A percentile compares a stretch with the other conserved stretches of the same genome.
These are phyloP conservation scores for Amoebophrya sp. DNA, from an alignment of 169 alveolate genomes.

Conservation along the genomic window DNA sequence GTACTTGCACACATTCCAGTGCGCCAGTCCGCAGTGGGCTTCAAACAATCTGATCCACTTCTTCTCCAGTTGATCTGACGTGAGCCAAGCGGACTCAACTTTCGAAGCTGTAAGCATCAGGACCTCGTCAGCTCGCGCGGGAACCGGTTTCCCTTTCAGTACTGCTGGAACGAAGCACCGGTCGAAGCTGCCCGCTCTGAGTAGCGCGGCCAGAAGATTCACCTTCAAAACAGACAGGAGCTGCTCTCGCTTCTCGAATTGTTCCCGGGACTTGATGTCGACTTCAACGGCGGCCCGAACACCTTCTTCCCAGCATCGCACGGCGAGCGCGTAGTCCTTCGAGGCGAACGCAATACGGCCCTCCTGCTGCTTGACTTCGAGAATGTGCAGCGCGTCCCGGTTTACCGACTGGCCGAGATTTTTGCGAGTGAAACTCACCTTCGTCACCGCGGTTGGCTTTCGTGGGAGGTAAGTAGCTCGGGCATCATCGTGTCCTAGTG, in stretches of 20 bases:
- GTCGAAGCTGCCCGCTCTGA: no score
- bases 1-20: no score
- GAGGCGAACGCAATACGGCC: background rate
- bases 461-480: no score
- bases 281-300: background rate
- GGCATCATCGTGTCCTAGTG: no score
- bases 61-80: no score
- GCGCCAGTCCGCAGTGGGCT: no score
- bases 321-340: background rate
- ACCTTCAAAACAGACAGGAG: background rate
- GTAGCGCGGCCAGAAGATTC: background rate
- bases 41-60: no score
- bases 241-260: background rate
- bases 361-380: background rate
- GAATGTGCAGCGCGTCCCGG: background rate
- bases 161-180: no score
- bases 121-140: no score
- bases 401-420: background rate
- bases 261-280: background rate
- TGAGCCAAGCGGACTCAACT: no score
- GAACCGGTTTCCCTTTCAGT: no score
- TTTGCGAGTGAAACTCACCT: background rate
- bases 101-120: no score
- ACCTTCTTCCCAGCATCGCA: background rate
- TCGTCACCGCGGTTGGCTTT: background rate